These are phyloP conservation scores for Neonothopanus nambi DNA, from an alignment of 1,284 basidiomycete genomes.

Conservation along the genomic window DNA sequence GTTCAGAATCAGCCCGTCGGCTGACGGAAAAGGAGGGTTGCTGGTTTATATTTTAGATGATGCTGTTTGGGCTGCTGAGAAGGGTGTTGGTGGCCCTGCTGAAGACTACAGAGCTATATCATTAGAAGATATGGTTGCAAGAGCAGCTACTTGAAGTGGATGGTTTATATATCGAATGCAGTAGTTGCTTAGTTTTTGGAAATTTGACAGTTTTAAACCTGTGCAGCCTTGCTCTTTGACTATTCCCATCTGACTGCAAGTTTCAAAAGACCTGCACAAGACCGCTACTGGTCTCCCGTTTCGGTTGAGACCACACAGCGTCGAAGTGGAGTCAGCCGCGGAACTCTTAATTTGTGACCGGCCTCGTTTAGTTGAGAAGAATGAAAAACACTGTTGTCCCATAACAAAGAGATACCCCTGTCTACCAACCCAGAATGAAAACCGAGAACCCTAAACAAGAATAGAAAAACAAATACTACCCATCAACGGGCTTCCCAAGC, in stretches of 20 bases:
- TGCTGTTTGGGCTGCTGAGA: constrained; percentile 76
- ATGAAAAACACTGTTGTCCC: no score
- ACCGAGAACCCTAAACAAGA: neutral
- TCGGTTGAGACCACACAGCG: no score
- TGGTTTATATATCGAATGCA: no score
- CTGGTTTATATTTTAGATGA: constrained; percentile 87
- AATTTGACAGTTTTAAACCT: no score
- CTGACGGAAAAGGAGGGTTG: constrained; percentile 83
- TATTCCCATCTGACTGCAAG: no score
- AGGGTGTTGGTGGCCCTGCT: constrained; percentile 39
- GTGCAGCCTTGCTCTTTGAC: no score
- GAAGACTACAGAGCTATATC: constrained; percentile 63
- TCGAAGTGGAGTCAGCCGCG: no score
- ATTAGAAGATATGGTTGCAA: constrained; percentile 69
- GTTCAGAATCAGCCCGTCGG: constrained; percentile 76
- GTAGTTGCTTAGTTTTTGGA: no score
- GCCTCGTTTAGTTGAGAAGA: no score
- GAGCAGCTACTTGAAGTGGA: constrained; percentile 44
- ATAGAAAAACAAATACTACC: neutral
- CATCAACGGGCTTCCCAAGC: constrained; percentile 5
- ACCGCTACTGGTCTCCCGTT: no score
- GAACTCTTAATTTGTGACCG: no score
- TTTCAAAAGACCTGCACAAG: no score
- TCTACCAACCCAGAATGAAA: constrained; percentile 1
- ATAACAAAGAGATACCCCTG: neutral